Percentiles rank a stretch among this genome's conserved stretches.
Evolutionary conservation across 2,329 filamentous ascomycete genomes (phyloP).

Genomic region (Paecilomyces niveus): DNA sequence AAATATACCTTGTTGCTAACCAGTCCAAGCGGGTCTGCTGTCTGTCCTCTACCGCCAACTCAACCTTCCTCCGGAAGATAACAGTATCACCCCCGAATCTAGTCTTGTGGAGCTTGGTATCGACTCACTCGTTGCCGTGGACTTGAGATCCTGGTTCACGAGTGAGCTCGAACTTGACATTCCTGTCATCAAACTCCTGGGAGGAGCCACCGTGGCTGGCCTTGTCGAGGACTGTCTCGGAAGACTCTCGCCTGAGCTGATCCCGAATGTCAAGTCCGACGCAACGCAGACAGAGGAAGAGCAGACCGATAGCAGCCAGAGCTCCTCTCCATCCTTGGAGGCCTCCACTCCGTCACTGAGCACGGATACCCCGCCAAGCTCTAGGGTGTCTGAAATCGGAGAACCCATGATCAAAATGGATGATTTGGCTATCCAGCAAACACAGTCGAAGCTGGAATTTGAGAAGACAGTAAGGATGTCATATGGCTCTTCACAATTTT

Average conservation of each 20-base stretch:
- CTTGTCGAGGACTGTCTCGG: conserved; percentile 7
- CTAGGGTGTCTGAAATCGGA: neutral
- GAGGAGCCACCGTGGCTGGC: conserved; percentile 23
- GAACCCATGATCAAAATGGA: neutral
- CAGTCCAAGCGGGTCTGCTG: neutral
- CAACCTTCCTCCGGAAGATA: neutral
- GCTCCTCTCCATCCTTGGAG: neutral
- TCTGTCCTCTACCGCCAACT: neutral
- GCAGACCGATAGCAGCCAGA: neutral
- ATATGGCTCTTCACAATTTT: conserved; percentile 30
- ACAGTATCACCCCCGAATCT: neutral
- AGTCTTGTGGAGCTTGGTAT: conserved; percentile 6
- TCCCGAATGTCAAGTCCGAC: neutral
- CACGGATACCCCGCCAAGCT: neutral
- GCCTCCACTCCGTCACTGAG: neutral
- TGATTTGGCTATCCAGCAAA: neutral
- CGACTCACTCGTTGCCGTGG: conserved; percentile 13
- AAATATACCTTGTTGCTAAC: too few relatives aligned
- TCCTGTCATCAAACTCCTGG: conserved; percentile 41
- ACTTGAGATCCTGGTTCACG: conserved; percentile 6
- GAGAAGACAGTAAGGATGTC: conserved; percentile 19
- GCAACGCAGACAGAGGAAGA: neutral
- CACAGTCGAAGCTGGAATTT: neutral
- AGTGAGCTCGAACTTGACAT: conserved; percentile 34
- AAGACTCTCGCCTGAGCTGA: neutral